These are phyloP conservation scores for Neoconidiobolus thromboides DNA, from an alignment of 371 early-diverging fungal species.

Conservation along the genomic window DNA sequence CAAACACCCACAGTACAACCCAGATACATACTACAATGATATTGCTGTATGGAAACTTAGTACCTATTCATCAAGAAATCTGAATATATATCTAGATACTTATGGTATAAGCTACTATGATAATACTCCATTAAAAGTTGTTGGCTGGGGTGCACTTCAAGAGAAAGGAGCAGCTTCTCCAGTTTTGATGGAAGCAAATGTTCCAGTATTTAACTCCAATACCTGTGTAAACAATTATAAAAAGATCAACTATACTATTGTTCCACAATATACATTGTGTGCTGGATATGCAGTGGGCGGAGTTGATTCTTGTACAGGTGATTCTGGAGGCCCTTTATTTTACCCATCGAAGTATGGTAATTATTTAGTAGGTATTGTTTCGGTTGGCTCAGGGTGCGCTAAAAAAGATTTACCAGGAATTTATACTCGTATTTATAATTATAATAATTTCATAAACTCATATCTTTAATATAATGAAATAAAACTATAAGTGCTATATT, in stretches of 20 bases:
- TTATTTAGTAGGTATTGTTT: neutral
- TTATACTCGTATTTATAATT: neutral
- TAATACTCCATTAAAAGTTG: neutral
- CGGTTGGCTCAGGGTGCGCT: neutral
- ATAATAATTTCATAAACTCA: neutral
- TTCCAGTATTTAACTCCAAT: neutral
- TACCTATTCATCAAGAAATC: too few species aligned
- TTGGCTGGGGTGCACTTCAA: conserved; percentile 4
- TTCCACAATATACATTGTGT: conserved; percentile 12
- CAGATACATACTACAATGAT: neutral
- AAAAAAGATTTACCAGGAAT: neutral
- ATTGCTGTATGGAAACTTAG: neutral
- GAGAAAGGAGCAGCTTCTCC: neutral
- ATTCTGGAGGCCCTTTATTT: conserved; percentile 22
- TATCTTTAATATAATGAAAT: too few species aligned
- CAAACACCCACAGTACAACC: neutral
- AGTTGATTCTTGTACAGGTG: conserved; percentile 20
- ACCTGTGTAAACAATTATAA: conserved; percentile 10
- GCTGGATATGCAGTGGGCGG: conserved; percentile 17
- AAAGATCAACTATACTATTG: conserved; percentile 14
- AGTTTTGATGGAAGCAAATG: neutral
- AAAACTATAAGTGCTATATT: too few species aligned
- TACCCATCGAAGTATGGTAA: neutral
- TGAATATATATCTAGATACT: too few species aligned
- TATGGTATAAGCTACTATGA: too few species aligned